These are phyloP conservation scores for Vigna unguiculata DNA, from an alignment of 306 rosid species.

Conservation along the genomic window DNA sequence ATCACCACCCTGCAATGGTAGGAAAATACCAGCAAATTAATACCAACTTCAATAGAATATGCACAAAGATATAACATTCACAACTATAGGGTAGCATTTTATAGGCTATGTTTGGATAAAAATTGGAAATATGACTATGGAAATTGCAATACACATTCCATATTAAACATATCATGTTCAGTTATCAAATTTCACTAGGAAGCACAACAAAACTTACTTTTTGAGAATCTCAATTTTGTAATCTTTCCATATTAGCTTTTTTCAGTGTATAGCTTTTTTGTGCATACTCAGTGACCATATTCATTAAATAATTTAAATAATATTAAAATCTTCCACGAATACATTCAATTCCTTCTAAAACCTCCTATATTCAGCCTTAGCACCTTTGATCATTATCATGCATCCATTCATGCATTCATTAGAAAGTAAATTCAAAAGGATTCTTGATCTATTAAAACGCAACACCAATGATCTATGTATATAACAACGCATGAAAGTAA, in stretches of 20 bases:
- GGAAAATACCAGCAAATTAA: conserved; percentile 17
- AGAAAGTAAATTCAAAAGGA: background rate
- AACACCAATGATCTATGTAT: background rate
- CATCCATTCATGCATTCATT: background rate
- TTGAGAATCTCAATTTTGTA: too few species aligned
- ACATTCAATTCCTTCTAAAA: background rate
- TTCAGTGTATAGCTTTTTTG: background rate
- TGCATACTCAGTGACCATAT: background rate
- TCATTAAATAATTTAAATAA: background rate
- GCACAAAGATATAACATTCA: background rate
- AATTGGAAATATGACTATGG: background rate
- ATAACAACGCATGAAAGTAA: conserved; percentile 17
- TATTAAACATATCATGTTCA: background rate
- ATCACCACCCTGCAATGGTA: conserved; percentile 60
- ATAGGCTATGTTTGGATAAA: background rate
- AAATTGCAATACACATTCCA: background rate
- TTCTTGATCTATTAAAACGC: background rate
- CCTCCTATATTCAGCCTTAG: conserved; percentile 3
- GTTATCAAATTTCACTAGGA: background rate
- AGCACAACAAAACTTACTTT: too few species aligned
- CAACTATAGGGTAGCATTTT: background rate
- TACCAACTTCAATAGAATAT: background rate
- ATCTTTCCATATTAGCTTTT: too few species aligned
- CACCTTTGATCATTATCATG: background rate
- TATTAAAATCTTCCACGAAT: background rate